Conservation (phyloP, 768 basidiomycete genomes). For the Boletellus sp. region DNA sequence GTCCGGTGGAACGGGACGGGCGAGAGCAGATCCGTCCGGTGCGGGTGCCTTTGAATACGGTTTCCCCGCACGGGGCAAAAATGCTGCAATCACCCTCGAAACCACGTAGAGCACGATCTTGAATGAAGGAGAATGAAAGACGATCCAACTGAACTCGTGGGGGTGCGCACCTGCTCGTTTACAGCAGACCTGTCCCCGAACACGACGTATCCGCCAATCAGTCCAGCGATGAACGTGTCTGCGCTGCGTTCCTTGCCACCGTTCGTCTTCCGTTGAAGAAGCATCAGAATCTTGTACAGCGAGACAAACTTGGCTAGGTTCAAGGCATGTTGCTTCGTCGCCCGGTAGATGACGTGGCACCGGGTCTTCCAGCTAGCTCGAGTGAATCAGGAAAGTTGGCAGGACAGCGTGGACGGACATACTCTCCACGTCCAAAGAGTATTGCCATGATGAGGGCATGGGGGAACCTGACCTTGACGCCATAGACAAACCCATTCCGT, state of each 20-base stretch:
- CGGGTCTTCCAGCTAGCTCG: constrained; percentile 66
- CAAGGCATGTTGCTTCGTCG: constrained; percentile 86
- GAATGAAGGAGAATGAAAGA: constrained; percentile 5
- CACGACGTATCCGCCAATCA: constrained; percentile 86
- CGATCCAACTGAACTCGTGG: background rate
- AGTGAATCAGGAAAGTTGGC: constrained; percentile 4
- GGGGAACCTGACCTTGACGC: constrained; percentile 88
- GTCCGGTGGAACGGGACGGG: constrained; percentile 79
- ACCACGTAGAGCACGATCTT: constrained; percentile 97
- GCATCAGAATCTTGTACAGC: constrained; percentile 81
- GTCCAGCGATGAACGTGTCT: constrained; percentile 91
- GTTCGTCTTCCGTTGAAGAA: constrained; percentile 79
- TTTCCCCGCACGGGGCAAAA: constrained; percentile 73
- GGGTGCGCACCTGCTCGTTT: constrained; percentile 75
- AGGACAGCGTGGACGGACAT: constrained; percentile 31
- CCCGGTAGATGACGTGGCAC: constrained; percentile 62
- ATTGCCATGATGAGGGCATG: constrained; percentile 97
- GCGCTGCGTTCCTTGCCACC: constrained; percentile 74
- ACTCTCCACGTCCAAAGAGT: constrained; percentile 91
- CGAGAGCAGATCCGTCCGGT: constrained; percentile 38
- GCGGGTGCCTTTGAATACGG: constrained; percentile 48
- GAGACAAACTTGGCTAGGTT: constrained; percentile 95
- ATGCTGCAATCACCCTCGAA: constrained; percentile 86
- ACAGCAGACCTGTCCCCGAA: constrained; percentile 85
- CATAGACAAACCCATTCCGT: constrained; percentile 85